Evolutionary conservation across 2,329 filamentous ascomycete genomes (phyloP), one percentile per base, ranked within the genome.

Genomic region (Microcera coccophila): DNA sequence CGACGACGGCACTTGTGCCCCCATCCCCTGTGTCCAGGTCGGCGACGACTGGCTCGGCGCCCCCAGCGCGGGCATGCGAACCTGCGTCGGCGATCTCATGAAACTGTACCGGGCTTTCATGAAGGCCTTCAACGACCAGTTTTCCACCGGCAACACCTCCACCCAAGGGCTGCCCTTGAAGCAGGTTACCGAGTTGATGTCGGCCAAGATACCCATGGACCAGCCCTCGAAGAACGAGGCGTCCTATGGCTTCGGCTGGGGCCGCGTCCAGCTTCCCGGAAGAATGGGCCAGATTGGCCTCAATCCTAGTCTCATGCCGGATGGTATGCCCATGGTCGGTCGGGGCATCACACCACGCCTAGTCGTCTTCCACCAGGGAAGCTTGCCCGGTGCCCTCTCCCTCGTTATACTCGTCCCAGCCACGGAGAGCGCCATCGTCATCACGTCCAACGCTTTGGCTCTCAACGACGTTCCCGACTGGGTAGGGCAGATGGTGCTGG

Each of bases 371-470:
- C 45, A 50, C 34, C 31, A 42, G 28, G 48, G 48, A 5, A 45
- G 28, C 24, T 32, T 50, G 5, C 22, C 38, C 7, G 45, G 48
- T 7, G 36, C 33, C 5, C 14, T 38, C 4, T 36, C 42, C 5
- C 26, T 41, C 16, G 38, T 44, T 12, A 20, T 35, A 3, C 38
- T 51, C 8, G 20, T 49, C 12, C 48, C 48, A 8, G 45, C 44
- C 14, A 39, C 26, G 22, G 26, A 37, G 11, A 39, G 22, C 2
- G 44, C 39, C 11, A 36, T 48, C 9, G 22, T 45, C 5, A 37
- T 49, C 18, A 26, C 47, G 29, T 32, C 38, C 20, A 49, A 52
- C 38, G 41, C 42, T n/a, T 38, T 49, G 7, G 26, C 42, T 15
- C 29, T 46, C 15, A 44, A 35, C 20, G 48, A 49, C 35, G 36